Conservation (phyloP, 257 asterid genomes). For the Jacaranda mimosifolia region DNA sequence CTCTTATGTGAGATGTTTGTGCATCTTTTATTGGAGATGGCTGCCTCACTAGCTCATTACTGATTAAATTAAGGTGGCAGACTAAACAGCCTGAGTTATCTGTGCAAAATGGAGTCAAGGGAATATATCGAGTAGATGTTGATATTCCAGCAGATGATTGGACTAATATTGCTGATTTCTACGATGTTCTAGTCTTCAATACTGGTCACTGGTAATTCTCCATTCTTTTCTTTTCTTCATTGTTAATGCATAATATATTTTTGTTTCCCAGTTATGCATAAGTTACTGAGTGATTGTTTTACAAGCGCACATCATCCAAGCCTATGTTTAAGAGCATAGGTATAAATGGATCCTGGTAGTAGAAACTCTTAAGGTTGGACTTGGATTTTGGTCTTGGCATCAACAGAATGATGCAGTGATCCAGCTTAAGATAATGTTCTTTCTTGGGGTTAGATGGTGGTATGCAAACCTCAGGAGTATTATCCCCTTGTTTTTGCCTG, state of each 20-base stretch:
- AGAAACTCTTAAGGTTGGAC: not conserved
- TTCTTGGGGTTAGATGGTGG: not conserved
- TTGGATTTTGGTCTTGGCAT: not conserved
- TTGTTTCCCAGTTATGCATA: not conserved
- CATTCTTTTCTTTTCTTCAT: constrained; percentile 26
- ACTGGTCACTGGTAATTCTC: constrained; percentile 91
- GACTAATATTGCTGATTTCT: constrained; percentile 77
- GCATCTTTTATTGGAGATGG: constrained; percentile 33
- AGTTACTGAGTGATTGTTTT: not conserved
- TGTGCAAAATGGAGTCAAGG: constrained; percentile 62
- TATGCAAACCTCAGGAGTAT: too few species aligned
- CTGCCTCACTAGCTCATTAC: constrained; percentile 68
- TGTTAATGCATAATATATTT: constrained; percentile 2
- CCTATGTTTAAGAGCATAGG: not conserved
- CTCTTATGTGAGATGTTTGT: constrained; percentile 24
- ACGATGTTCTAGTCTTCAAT: constrained; percentile 84
- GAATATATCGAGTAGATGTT: constrained; percentile 80
- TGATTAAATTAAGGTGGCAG: constrained; percentile 87
- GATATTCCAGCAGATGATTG: constrained; percentile 89
- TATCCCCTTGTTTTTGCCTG: too few species aligned
- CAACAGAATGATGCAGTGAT: not conserved
- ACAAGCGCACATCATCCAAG: constrained; percentile 9
- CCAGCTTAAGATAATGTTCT: not conserved
- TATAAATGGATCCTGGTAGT: not conserved
- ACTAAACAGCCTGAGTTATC: constrained; percentile 55